Evolutionary conservation across 108 stramenopile species (phyloP), one percentile per base, ranked within the genome.

Genomic region (Discostella stelligeroides): DNA sequence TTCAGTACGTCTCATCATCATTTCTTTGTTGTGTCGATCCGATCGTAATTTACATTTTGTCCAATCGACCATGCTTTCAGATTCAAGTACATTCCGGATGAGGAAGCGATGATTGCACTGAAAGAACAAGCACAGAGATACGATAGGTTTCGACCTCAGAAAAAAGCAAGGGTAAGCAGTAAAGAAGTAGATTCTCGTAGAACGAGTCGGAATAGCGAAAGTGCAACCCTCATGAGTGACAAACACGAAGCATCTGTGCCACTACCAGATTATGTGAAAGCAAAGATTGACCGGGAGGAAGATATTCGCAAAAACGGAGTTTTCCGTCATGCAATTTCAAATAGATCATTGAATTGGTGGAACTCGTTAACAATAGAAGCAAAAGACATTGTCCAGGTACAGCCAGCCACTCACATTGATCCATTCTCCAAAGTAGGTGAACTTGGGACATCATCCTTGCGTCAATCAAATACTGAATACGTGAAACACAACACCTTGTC

Each of bases 41-140:
- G 20, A 40, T 28, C n/a, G n/a, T n/a, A n/a, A 2, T 45, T 39
- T 39, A 43, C 55, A 0, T 15, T 54, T 25, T 25, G 18, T 66
- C 14, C 18, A 12, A 45, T 37, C 7, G 48, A 23, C 41, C 58
- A 42, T 46, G 28, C 8, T 29, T 51, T n/a, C n/a, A 67, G 66
- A 48, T 89, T 75, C 46, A 60, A 86, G 53, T 79, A 68, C 55
- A 63, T 90, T 11, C 79, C 86, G 34, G 72, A 81, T 7, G 84
- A 87, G 46, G 89, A 90, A 29, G 94, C 91, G 43, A 71, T 86
- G 66, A 84, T 87, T 25, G 89, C 88, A 11, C 80, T 95, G 62
- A 84, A 82, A 53, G 88, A 89, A 47, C 94, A 95, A 72, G 84
- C 84, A 29, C 69, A 88, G 37, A 85, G 89, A 25, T 85, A 91